Conservation (phyloP, 2,329 filamentous ascomycete species). For the Talaromyces funiculosus region DNA sequence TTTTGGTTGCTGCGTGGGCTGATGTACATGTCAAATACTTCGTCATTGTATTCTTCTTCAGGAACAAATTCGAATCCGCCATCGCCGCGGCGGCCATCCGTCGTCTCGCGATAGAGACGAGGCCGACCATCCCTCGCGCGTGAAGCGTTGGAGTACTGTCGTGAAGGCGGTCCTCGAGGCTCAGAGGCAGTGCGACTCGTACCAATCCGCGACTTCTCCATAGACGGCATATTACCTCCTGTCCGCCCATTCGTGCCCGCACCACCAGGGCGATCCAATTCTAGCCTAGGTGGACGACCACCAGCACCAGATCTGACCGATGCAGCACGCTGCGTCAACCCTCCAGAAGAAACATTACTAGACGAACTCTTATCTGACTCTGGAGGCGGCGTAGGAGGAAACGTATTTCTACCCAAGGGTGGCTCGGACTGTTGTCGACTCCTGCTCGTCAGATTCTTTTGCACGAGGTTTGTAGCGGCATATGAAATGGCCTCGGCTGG, state of each 20-base stretch:
- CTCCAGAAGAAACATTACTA: slow-evolving; percentile 21
- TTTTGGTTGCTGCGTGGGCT: slow-evolving; percentile 41
- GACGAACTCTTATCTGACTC: slow-evolving; percentile 63
- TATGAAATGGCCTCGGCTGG: slow-evolving; percentile 81
- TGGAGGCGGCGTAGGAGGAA: slow-evolving; percentile 96
- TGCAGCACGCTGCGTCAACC: slow-evolving; percentile 42
- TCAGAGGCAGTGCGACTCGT: slow-evolving; percentile 49
- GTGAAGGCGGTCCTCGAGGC: slow-evolving; percentile 40
- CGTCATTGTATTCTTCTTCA: slow-evolving; percentile 36
- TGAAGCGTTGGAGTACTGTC: slow-evolving; percentile 25
- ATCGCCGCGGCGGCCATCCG: slow-evolving; percentile 26
- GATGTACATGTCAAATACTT: slow-evolving; percentile 61
- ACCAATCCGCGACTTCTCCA: slow-evolving; percentile 40
- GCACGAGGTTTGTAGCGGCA: slow-evolving; percentile 87
- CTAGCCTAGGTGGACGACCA: slow-evolving; percentile 38
- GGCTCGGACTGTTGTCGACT: slow-evolving; percentile 78
- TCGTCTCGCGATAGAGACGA: slow-evolving; percentile 29
- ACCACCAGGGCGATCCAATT: slow-evolving; percentile 28
- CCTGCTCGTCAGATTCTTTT: slow-evolving; percentile 71
- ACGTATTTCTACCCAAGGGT: slow-evolving; percentile 70
- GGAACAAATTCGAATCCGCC: slow-evolving; percentile 22
- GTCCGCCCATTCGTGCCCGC: slow-evolving; percentile 30
- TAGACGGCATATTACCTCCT: slow-evolving; percentile 20
- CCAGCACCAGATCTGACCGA: slow-evolving; percentile 43
- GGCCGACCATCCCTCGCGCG: slow-evolving; percentile 25